These are phyloP conservation scores for Funneliformis mosseae DNA, from an alignment of 192 early-diverging fungal species.

Conservation along the genomic window DNA sequence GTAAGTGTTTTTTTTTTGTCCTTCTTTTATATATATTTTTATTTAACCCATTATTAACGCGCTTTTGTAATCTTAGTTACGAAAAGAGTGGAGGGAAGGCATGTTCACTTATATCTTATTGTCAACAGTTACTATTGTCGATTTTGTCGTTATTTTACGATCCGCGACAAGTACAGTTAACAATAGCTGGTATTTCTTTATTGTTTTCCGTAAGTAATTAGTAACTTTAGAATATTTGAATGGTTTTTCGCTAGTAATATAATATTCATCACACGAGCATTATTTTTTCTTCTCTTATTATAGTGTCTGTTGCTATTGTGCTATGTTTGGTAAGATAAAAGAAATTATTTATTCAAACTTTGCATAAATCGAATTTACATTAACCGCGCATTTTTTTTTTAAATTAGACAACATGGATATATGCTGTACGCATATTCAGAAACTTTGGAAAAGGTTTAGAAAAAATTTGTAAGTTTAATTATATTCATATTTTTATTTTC, in stretches of 20 bases:
- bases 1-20: background rate
- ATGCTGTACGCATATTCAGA: background rate
- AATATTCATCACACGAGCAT: background rate
- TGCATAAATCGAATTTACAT: background rate
- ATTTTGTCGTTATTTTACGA: constrained; percentile 12
- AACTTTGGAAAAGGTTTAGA: constrained; percentile 12
- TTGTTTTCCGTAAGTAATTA: background rate
- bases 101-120: background rate
- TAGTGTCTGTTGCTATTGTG: constrained; percentile 1
- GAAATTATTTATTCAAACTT: background rate
- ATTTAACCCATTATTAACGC: no score
- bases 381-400: background rate
- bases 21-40: background rate
- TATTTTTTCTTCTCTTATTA: background rate
- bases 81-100: background rate
- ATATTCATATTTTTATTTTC: background rate
- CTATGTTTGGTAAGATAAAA: background rate
- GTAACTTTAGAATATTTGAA: background rate
- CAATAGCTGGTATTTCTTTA: constrained; percentile 15
- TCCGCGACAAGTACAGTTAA: background rate
- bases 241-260: background rate
- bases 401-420: background rate
- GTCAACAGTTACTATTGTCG: constrained; percentile 1
- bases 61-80: background rate
- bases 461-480: background rate